phyloP scores from a whole-genome alignment of 768 basidiomycete species.

The Mrakia gelida region DNA sequence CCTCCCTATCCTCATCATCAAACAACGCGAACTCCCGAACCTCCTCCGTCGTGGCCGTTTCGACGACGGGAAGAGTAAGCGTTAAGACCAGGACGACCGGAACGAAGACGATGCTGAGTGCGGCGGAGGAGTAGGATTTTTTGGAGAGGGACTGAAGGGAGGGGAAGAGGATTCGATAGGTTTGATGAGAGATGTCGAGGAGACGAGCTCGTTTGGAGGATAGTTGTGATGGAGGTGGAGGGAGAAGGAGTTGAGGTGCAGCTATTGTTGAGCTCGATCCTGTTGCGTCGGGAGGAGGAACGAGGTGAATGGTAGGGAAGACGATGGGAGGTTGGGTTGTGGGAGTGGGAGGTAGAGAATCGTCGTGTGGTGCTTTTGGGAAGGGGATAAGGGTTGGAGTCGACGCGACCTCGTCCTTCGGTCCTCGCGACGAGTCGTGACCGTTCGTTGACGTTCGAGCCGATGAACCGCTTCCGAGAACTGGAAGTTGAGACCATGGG shows the following conservation, averaged over 20 bases:
- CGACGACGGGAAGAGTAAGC: constrained; percentile 81
- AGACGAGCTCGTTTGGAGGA: background rate
- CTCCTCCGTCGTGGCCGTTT: constrained; percentile 38
- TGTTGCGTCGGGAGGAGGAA: background rate
- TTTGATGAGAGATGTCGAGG: background rate
- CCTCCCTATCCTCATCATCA: no score
- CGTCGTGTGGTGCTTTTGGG: background rate
- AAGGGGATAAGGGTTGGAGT: constrained; percentile 4
- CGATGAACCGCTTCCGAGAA: no score
- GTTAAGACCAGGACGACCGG: constrained; percentile 69
- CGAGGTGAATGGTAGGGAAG: background rate
- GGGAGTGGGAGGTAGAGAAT: background rate
- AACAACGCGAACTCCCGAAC: background rate
- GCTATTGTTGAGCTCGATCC: background rate
- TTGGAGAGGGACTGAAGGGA: background rate
- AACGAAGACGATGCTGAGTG: constrained; percentile 67
- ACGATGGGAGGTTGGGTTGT: background rate
- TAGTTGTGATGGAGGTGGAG: background rate
- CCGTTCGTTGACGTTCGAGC: background rate
- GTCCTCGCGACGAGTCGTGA: background rate
- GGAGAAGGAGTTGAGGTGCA: background rate
- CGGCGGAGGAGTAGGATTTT: background rate
- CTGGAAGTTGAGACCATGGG: background rate
- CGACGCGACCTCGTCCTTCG: background rate
- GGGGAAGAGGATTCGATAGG: background rate